Percentiles rank a stretch among this genome's conserved stretches.
phyloP scores from a whole-genome alignment of 495 filamentous ascomycete genomes.

The Penicillium soppii region DNA sequence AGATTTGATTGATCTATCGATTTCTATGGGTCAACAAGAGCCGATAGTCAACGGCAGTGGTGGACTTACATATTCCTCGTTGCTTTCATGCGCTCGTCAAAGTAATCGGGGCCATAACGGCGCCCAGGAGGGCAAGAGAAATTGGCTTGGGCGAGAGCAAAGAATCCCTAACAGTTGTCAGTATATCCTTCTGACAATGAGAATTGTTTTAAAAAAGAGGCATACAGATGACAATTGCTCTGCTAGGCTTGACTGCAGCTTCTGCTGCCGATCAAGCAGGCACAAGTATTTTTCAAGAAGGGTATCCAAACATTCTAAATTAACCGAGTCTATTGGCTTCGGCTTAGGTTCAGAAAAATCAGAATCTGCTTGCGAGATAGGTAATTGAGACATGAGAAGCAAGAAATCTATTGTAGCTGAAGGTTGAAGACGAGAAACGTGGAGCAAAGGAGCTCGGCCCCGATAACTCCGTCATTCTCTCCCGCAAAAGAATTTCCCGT shows the following conservation, averaged over 20 bases:
- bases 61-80: conserved; percentile 38
- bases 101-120: conserved; percentile 65
- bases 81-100: conserved; percentile 72
- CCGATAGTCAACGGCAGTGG: neutral
- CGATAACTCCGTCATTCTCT: conserved; percentile 48
- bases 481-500: conserved; percentile 45
- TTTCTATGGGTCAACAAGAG: neutral
- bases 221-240: conserved; percentile 56
- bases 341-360: conserved; percentile 23
- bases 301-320: conserved; percentile 52
- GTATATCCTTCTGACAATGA: conserved; percentile 7
- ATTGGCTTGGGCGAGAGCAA: conserved; percentile 67
- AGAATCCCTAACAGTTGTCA: conserved; percentile 42
- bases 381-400: conserved; percentile 35
- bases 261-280: conserved; percentile 69
- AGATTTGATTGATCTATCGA: conserved; percentile 24
- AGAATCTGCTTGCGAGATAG: conserved; percentile 35
- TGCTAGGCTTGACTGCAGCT: conserved; percentile 53
- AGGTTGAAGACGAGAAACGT: conserved; percentile 5
- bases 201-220: neutral
- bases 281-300: conserved; percentile 69
- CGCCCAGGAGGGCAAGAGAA: conserved; percentile 62
- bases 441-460: conserved; percentile 34
- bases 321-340: conserved; percentile 24
- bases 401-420: neutral